Evolutionary conservation across 768 basidiomycete species (phyloP), one percentile per base, ranked within the genome.

Genomic region (Lactarius tabidus): DNA sequence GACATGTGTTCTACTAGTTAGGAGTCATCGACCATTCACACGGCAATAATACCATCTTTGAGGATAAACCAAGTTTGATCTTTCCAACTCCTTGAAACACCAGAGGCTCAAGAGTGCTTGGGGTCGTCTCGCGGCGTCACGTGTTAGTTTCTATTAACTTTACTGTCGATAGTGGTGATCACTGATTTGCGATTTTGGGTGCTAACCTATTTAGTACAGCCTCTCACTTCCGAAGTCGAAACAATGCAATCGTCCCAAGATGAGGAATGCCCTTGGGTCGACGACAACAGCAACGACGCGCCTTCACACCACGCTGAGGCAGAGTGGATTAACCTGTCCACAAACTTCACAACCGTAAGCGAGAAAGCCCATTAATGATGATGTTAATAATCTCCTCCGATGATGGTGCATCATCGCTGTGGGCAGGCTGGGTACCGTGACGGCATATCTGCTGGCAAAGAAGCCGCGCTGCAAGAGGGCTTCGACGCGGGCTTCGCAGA

Each of bases 391-490:
- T 55, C 17, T 43, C 10, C 38, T 5, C 33, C 33, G 33, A 35
- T 35, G 5, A 9, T 35, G 41, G 41, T 9, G 59, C 55, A 10
- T 56, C 45, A 23, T 23, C 59, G 52, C 15, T 29, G 41, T 58
- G 57, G 14, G 45, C 70, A 97, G 96, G 86, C 86, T 18, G 96
- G 96, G 2, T 98, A 98, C 72, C 86, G 96, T n/a, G 95, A 98
- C 77, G 96, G 96, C 7, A 96, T 98, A 70, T 90, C 88, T 0
- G 87, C 89, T 5, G 96, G 96, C 3, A 98, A 98, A 74, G 90
- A 95, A 73, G 80, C 83, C 0, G 87, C 87, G 2, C 80, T 98
- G 2, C 96, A 99, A 71, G 79, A 86, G 67, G 96, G 96, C 0
- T 98, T 99, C 71, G 93, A 99, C 75, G 78, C 81, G 3, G 94